Evolutionary conservation across 2,329 filamentous ascomycete species (phyloP).

Genomic region (Dothistroma septosporum): DNA sequence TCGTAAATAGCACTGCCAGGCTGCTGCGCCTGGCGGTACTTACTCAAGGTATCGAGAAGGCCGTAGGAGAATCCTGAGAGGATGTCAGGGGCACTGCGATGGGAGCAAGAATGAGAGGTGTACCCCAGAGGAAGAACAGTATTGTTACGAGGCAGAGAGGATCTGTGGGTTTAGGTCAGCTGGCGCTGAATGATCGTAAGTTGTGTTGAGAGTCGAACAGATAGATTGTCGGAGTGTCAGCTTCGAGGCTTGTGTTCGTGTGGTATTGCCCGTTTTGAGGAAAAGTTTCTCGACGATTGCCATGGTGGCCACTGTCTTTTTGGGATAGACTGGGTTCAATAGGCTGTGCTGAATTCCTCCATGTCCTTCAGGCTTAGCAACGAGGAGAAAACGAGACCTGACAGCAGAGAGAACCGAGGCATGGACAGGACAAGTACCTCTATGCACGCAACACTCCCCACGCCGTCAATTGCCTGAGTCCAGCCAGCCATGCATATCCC

Average conservation of each 20-base stretch:
- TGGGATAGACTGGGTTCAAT: not conserved
- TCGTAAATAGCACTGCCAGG: no score
- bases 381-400: not conserved
- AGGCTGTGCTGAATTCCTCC: not conserved
- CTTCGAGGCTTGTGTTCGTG: slow-evolving; percentile 20
- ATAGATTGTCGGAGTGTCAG: slow-evolving; percentile 20
- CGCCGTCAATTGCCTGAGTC: not conserved
- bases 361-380: not conserved
- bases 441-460: not conserved
- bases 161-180: slow-evolving; percentile 7
- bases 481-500: not conserved
- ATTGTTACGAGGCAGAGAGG: slow-evolving; percentile 64
- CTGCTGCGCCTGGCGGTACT: slow-evolving; percentile 32
- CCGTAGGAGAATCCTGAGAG: slow-evolving; percentile 52
- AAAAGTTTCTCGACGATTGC: slow-evolving; percentile 20
- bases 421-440: not conserved
- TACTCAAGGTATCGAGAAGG: slow-evolving; percentile 53
- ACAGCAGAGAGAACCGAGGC: not conserved
- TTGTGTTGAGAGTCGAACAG: slow-evolving; percentile 2
- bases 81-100: not conserved
- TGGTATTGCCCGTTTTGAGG: slow-evolving; percentile 17
- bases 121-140: slow-evolving; percentile 61
- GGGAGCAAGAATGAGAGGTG: slow-evolving; percentile 4
- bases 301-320: slow-evolving; percentile 2
- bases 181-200: not conserved